phyloP scores from a whole-genome alignment of 2,329 filamentous ascomycete genomes.

The Fusarium tjaetaba region DNA sequence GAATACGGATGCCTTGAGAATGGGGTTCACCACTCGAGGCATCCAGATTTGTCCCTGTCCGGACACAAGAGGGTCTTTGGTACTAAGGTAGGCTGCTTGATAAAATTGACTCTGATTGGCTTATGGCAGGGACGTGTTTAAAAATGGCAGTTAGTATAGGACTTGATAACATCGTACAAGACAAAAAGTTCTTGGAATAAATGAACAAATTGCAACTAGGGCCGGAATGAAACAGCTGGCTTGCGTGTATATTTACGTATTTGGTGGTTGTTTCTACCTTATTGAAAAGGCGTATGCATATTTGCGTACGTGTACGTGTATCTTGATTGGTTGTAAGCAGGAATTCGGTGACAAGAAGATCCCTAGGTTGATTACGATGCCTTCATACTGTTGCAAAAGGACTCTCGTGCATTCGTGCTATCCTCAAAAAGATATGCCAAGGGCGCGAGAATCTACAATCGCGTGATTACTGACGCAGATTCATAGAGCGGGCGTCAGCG shows the following conservation, averaged over 20 bases:
- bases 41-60: constrained; percentile 31
- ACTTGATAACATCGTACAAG: constrained; percentile 6
- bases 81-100: constrained; percentile 41
- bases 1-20: constrained; percentile 46
- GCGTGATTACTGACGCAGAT: constrained; percentile 16
- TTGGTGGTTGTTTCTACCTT: constrained; percentile 2
- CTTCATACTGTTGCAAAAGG: constrained; percentile 13
- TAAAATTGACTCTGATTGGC: constrained; percentile 42
- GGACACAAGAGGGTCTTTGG: constrained; percentile 18
- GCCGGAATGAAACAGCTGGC: constrained; percentile 31
- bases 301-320: constrained; percentile 21
- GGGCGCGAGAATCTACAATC: neutral
- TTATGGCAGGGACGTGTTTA: constrained; percentile 6
- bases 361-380: neutral
- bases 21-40: constrained; percentile 24
- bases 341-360: neutral
- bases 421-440: constrained; percentile 24
- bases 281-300: constrained; percentile 16
- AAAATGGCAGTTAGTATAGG: neutral
- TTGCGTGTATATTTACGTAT: constrained; percentile 40
- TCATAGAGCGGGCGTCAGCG: constrained; percentile 23
- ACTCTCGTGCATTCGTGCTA: neutral
- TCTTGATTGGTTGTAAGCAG: neutral
- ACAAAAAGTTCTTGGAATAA: constrained; percentile 4
- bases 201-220: constrained; percentile 16